Base-by-base conservation (phyloP, 768 basidiomycete genomes). In the Lenzites betulinus region DNA sequence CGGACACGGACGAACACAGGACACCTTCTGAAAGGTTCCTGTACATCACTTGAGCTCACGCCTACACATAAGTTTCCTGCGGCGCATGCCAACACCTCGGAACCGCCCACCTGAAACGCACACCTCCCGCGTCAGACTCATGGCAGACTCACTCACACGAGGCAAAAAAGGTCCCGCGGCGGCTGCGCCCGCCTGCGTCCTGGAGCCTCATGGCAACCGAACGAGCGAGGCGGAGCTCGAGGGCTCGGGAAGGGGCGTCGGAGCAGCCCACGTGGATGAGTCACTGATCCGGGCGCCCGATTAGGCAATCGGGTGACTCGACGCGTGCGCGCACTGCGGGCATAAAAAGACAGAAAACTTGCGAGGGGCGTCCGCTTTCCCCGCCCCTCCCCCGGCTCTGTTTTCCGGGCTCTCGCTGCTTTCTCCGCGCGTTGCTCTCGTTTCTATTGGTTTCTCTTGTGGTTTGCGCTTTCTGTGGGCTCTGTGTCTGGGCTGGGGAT, bases 271-370 rank as follows among this genome's bases (percentile, higher is more conserved):
- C 60, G 60, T 61, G 60, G 54, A 51, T 61, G 60, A 61, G 48
- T 61, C 60, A 55, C 54, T 61, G 60, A 61, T 61, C 60, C 60
- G 60, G 22, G 7, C 3, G 1, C 60, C 60, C 7, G 49, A 61
- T 51, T 55, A 61, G 60, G 60, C 48, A 61, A 22, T 39, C 7
- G 15, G 35, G 54, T 61, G 60, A 61, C 60, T 61, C 60, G 60
- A 60, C 52, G 43, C 53, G 48, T 20, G 60, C 39, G 22, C 7
- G 41, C 39, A 61, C 55, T 20, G 60, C 39, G 22, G 6, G 41
- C 39, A 61, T 61, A 61, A 48, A 60, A 61, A 26, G 49, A 42
- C 56, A 33, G 48, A 43, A 50, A 28, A 49, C 56, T 30, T 39
- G 47, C 48, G 35, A n/a, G 48, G 7, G 12, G n/a, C 20, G 35